Conservation (phyloP, 2,329 filamentous ascomycete genomes). For the Fusarium napiforme region DNA sequence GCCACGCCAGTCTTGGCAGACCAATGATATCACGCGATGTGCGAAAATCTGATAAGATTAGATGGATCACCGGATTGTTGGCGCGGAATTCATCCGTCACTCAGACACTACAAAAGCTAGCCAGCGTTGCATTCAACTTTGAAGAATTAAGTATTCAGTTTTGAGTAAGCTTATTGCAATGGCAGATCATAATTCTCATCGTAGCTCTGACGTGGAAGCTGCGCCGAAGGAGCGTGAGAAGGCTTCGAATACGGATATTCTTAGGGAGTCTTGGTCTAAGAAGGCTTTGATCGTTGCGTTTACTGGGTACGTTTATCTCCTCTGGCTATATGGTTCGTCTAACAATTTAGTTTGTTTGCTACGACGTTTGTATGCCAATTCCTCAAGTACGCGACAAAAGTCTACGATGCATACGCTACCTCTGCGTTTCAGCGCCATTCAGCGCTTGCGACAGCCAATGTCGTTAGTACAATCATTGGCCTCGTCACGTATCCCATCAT, state of each 20-base stretch:
- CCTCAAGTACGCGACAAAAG: conserved; percentile 47
- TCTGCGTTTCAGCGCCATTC: conserved; percentile 60
- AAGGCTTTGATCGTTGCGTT: conserved; percentile 41
- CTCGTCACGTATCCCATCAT: conserved; percentile 68
- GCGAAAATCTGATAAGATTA: conserved; percentile 41
- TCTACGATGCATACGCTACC: conserved; percentile 49
- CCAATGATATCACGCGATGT: not conserved
- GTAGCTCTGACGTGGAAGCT: conserved; percentile 30
- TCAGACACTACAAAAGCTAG: not conserved
- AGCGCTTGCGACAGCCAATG: conserved; percentile 58
- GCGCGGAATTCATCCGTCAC: conserved; percentile 27
- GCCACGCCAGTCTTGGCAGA: not conserved
- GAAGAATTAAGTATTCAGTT: not conserved
- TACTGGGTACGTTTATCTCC: conserved; percentile 20
- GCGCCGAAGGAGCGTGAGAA: not conserved
- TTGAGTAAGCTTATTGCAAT: not conserved
- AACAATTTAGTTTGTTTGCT: conserved; percentile 40
- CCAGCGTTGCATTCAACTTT: not conserved
- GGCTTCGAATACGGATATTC: conserved; percentile 31
- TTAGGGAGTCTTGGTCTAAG: conserved; percentile 41
- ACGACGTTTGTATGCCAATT: conserved; percentile 48
- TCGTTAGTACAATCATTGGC: conserved; percentile 59
- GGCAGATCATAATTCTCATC: conserved; percentile 21
- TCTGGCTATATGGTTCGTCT: rapidly evolving
- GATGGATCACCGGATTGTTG: conserved; percentile 34